Evolutionary conservation across 345 rosid species (phyloP).

Genomic region (Citrus reticulata): DNA sequence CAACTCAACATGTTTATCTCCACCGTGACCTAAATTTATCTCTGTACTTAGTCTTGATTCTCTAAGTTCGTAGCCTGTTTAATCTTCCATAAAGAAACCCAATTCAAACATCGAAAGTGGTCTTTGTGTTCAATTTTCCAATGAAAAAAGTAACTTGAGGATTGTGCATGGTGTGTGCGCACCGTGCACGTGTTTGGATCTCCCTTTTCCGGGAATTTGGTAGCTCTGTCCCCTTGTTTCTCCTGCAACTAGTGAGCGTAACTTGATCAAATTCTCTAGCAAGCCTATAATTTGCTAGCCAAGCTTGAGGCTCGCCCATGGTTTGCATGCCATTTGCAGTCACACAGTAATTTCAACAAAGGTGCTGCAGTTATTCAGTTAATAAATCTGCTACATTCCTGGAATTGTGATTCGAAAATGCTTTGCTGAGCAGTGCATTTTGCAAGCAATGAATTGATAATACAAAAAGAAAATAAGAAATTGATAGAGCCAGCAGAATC

Average conservation of each 20-base stretch:
- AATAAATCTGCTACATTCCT: neutral
- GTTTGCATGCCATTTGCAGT: neutral
- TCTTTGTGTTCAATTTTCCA: neutral
- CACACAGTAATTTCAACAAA: neutral
- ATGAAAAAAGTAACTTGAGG: neutral
- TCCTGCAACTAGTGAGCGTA: neutral
- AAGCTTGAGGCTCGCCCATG: neutral
- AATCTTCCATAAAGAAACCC: neutral
- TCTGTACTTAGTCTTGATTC: neutral
- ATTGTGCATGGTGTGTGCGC: neutral
- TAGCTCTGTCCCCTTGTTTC: conserved; percentile 2
- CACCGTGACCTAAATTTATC: neutral
- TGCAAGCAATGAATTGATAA: neutral
- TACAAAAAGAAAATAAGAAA: neutral
- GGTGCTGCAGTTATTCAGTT: neutral
- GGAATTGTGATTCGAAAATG: neutral
- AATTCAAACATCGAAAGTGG: neutral
- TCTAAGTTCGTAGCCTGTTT: neutral
- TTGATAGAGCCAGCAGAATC: neutral
- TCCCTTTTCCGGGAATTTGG: conserved; percentile 12
- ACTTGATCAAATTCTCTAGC: neutral
- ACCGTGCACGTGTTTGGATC: neutral
- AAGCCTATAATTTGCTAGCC: neutral
- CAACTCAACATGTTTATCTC: too few relatives aligned
- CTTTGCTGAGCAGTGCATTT: neutral